phyloP scores from a whole-genome alignment of 2,329 filamentous ascomycete genomes.

The Diaporthe nobilis region DNA sequence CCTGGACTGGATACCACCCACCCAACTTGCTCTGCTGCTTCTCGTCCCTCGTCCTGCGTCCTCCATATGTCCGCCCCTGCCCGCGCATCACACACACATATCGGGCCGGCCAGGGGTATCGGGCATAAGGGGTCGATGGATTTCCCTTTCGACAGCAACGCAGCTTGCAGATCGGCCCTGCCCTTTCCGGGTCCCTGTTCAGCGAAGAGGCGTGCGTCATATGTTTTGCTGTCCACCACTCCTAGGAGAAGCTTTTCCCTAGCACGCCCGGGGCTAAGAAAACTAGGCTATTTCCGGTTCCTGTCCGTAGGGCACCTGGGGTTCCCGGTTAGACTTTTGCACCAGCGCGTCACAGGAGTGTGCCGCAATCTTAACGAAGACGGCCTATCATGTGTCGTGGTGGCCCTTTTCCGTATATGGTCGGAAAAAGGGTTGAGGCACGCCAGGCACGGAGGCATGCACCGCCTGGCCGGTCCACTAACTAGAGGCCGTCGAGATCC shows the following conservation, averaged over 20 bases:
- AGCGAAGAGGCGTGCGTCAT: slow-evolving; percentile 5
- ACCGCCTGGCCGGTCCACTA: neutral
- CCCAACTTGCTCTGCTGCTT: neutral
- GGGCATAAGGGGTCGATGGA: slow-evolving; percentile 5
- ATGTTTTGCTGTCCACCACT: neutral
- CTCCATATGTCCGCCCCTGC: neutral
- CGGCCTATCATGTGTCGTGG: slow-evolving; percentile 11
- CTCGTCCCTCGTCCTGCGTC: neutral
- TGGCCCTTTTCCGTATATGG: neutral
- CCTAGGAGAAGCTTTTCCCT: neutral
- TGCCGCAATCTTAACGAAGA: slow-evolving; percentile 1
- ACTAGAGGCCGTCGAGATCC: slow-evolving; percentile 3
- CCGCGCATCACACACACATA: neutral
- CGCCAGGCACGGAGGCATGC: neutral
- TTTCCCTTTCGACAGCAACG: neutral
- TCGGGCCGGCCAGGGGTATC: neutral
- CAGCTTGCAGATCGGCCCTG: neutral
- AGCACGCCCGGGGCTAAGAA: neutral
- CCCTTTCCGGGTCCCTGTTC: neutral
- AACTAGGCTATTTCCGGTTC: slow-evolving; percentile 15
- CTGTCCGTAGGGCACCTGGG: slow-evolving; percentile 2
- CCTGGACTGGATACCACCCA: slow-evolving; percentile 21
- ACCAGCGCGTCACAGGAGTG: slow-evolving; percentile 7
- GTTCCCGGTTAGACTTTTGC: neutral
- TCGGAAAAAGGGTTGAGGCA: neutral